These are phyloP conservation scores for Hysterium pulicare DNA, from an alignment of 2,329 filamentous ascomycete genomes.

Conservation along the genomic window DNA sequence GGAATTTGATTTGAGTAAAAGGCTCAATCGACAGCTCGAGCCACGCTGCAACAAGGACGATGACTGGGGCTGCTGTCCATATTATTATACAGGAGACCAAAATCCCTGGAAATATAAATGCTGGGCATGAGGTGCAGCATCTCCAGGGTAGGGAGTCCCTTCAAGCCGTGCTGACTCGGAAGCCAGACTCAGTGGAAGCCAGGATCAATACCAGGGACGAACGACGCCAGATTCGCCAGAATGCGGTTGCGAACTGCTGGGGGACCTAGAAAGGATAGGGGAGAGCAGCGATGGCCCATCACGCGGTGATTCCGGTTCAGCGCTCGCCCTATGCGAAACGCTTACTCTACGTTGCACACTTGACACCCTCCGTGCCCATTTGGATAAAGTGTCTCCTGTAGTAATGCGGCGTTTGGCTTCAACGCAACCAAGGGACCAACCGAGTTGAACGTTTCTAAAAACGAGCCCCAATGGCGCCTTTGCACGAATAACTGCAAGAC, in stretches of 20 bases:
- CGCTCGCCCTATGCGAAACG: background rate
- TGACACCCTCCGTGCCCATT: background rate
- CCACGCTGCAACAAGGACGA: background rate
- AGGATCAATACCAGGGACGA: too few species aligned
- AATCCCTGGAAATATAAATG: background rate
- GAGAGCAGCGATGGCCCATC: background rate
- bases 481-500: background rate
- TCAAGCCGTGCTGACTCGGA: background rate
- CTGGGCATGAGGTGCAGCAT: background rate
- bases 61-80: background rate
- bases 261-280: background rate
- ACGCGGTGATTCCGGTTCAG: background rate
- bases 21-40: background rate
- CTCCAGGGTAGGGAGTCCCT: background rate
- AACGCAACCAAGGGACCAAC: background rate
- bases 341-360: background rate
- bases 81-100: background rate
- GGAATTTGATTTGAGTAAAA: background rate
- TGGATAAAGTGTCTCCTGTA: background rate
- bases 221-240: background rate
- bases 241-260: background rate
- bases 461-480: background rate
- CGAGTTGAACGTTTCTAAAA: background rate
- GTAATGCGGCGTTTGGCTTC: background rate
- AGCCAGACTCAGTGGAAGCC: background rate